Percentiles rank a stretch among this genome's conserved stretches.
Conservation (phyloP, 2,329 filamentous ascomycete genomes). For the Alternaria hordeiaustralica region DNA sequence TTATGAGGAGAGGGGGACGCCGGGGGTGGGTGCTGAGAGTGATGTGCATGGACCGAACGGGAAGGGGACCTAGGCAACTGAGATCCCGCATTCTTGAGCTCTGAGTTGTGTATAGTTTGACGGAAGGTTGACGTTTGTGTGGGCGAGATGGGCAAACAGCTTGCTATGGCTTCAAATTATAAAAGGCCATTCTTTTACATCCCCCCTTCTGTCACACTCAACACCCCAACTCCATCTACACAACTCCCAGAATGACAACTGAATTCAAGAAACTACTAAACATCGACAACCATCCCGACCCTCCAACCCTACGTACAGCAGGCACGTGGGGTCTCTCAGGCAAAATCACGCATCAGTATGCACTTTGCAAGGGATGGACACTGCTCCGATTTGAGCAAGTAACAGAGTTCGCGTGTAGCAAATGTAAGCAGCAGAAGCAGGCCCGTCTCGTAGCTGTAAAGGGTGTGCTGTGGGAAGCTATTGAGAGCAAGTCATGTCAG, state of each 20-base stretch:
- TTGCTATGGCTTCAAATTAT: not conserved
- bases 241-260: not conserved
- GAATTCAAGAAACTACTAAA: no score
- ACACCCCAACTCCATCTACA: not conserved
- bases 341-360: not conserved
- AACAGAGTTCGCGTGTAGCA: not conserved
- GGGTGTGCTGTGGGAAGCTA: not conserved
- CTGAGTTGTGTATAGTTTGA: no score
- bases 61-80: not conserved
- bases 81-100: no score
- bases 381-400: not conserved
- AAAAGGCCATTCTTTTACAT: not conserved
- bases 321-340: not conserved
- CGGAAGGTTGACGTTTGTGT: not conserved
- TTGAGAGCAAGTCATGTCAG: not conserved
- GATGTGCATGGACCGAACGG: slow-evolving; percentile 26
- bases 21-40: slow-evolving; percentile 45
- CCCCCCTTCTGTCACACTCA: not conserved
- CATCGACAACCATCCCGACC: no score
- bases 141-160: not conserved
- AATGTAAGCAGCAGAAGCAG: not conserved
- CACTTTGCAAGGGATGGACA: not conserved
- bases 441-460: not conserved
- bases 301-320: not conserved
- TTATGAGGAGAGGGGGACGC: slow-evolving; percentile 52